Evolutionary conservation across 192 early-diverging fungal genomes (phyloP).

Genomic region (Neocallimastix lanati): DNA sequence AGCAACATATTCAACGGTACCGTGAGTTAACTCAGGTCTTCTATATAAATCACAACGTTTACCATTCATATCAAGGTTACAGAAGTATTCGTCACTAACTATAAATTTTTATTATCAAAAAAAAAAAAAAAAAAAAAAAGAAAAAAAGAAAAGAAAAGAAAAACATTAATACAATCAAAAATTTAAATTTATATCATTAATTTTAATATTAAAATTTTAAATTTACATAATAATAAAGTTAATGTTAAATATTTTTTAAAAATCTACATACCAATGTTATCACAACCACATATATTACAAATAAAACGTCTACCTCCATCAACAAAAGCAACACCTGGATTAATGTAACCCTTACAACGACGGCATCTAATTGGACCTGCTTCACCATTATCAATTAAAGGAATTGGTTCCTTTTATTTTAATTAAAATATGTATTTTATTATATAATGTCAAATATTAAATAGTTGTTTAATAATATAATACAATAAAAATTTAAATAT

Average conservation of each 20-base stretch:
- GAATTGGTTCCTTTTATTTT: slow-evolving; percentile 31
- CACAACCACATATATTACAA: slow-evolving; percentile 82
- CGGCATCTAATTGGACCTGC: slow-evolving; percentile 73
- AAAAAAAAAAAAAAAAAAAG: too few species aligned
- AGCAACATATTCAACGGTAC: slow-evolving; percentile 80
- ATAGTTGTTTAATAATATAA: too few species aligned
- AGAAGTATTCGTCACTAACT: slow-evolving; percentile 78
- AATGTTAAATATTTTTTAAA: too few species aligned
- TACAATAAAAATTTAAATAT: too few species aligned
- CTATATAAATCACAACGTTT: slow-evolving; percentile 61
- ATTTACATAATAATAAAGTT: too few species aligned
- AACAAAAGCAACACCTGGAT: slow-evolving; percentile 70
- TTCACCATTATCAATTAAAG: slow-evolving; percentile 66
- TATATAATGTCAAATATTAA: too few species aligned
- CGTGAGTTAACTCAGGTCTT: slow-evolving; percentile 74
- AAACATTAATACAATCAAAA: too few species aligned
- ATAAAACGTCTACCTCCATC: slow-evolving; percentile 81
- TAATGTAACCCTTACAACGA: slow-evolving; percentile 87
- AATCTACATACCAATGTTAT: slow-evolving; percentile 45
- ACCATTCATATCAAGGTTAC: slow-evolving; percentile 83
- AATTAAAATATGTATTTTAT: too few species aligned
- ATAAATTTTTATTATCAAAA: too few species aligned
- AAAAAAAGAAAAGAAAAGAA: too few species aligned
- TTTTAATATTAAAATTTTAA: too few species aligned
- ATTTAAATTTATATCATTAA: too few species aligned